Base-by-base conservation (phyloP, 768 basidiomycete species). In the Russula vinacea region DNA sequence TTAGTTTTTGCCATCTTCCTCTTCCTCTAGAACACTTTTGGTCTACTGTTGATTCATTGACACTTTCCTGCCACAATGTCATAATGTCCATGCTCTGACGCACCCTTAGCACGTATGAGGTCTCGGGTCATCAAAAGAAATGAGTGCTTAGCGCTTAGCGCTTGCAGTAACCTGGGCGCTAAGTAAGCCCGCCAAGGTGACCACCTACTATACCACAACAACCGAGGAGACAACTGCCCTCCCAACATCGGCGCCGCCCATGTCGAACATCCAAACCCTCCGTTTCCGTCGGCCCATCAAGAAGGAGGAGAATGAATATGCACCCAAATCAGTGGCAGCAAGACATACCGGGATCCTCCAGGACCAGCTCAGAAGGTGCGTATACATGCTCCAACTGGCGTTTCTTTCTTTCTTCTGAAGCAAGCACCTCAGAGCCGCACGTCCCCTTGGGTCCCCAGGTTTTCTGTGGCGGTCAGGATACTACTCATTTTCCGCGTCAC, bases 361-460 rank as follows among this genome's bases (percentile, higher is more conserved):
- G 74, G 90, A 93, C 69, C 87, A 89, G 71, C 80, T 91, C 62
- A 83, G 90, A 65, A 84, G 88, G 89, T 86, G 56, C 62, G 74
- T 44, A 40, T 57, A 5, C n/a, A 16, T 56, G 13, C 52, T 29
- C 56, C 17, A 45, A 26, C 16, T 51, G 55, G 62, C 26, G 13
- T 42, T 50, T 39, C 24, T 56, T 51, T 56, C 60, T 29, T 29
- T 29, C 29, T 58, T 40, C 55, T 62, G 62, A 70, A 67, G 57
- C 58, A 24, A 51, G 13, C 59, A 19, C 6, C 58, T 19, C 58
- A 90, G 88, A 72, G 75, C 88, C 40, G 84, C 87, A 68, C 83
- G 84, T 54, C 83, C 84, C 92, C 93, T 81, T 93, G 92, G 87
- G 83, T 83, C 56, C 96, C 97, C 53, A 83, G 85, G 66, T 89